A percentile compares a stretch with the other conserved stretches of the same genome.
Conservation (phyloP, 2,329 filamentous ascomycete species). For the Blumeria graminis region DNA sequence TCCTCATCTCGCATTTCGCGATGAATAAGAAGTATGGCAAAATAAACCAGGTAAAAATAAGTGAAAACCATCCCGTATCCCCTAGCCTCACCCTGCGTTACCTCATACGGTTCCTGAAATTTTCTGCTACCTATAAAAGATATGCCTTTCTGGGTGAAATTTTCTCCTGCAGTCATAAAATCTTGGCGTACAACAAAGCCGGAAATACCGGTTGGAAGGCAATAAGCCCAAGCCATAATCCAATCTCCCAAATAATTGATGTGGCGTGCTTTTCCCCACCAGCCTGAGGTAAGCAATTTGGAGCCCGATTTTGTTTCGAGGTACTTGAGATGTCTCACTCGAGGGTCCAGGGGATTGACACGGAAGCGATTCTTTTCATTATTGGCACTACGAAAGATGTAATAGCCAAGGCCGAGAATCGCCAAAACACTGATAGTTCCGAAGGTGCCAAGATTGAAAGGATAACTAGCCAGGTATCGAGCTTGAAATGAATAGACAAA, state of each 20-base stretch:
- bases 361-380: constrained; percentile 89
- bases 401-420: constrained; percentile 52
- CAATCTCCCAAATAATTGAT: constrained; percentile 95
- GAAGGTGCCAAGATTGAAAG: constrained; percentile 46
- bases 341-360: constrained; percentile 59
- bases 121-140: constrained; percentile 27
- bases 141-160: constrained; percentile 23
- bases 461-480: constrained; percentile 64
- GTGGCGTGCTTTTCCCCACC: constrained; percentile 82
- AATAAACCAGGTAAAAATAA: constrained; percentile 89
- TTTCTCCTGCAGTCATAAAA: constrained; percentile 23
- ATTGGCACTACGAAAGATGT: constrained; percentile 84
- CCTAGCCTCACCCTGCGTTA: constrained; percentile 46
- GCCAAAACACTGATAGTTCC: constrained; percentile 40
- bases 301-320: constrained; percentile 68
- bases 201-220: constrained; percentile 60
- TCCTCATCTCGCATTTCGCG: constrained; percentile 71
- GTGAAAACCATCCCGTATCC: constrained; percentile 76
- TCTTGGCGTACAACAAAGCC: constrained; percentile 43
- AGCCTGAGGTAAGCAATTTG: constrained; percentile 60
- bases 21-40: constrained; percentile 65
- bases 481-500: constrained; percentile 71
- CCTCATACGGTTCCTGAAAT: constrained; percentile 30
- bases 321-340: constrained; percentile 56
- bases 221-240: constrained; percentile 82